A percentile compares a stretch with the other conserved stretches of the same genome.
phyloP scores from a whole-genome alignment of 441 rosid species.

The Croton laevigatus region DNA sequence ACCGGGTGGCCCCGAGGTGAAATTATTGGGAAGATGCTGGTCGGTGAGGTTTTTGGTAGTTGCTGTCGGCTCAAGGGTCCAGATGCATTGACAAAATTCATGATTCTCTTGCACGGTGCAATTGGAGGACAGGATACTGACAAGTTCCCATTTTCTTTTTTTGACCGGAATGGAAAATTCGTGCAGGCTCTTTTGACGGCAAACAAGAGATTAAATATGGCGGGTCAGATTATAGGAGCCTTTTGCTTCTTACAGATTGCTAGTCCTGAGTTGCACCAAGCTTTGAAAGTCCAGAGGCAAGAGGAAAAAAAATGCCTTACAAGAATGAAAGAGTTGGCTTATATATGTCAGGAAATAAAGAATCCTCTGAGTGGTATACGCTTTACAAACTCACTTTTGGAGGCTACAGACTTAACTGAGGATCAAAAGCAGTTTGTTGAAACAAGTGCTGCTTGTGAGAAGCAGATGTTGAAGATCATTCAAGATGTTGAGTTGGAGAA shows the following conservation, averaged over 20 bases:
- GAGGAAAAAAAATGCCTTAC: constrained; percentile 62
- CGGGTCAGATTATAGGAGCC: constrained; percentile 75
- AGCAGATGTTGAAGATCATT: constrained; percentile 69
- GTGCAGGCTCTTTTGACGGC: constrained; percentile 83
- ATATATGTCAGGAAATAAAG: constrained; percentile 79
- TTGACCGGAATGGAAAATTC: constrained; percentile 61
- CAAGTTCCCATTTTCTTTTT: constrained; percentile 71
- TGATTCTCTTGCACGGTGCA: constrained; percentile 84
- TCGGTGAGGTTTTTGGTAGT: constrained; percentile 86
- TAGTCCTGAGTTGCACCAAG: constrained; percentile 85
- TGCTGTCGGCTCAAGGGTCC: constrained; percentile 84
- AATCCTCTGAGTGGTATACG: constrained; percentile 77
- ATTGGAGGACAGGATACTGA: constrained; percentile 82
- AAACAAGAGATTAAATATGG: constrained; percentile 68
- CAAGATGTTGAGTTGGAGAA: constrained; percentile 59
- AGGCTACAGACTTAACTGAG: constrained; percentile 67
- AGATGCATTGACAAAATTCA: constrained; percentile 80
- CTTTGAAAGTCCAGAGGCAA: constrained; percentile 67
- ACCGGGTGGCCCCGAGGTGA: constrained; percentile 72
- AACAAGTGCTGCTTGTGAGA: constrained; percentile 85
- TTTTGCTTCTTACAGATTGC: constrained; percentile 96
- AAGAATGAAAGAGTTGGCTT: constrained; percentile 75
- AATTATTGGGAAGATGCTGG: constrained; percentile 77
- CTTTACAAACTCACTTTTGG: constrained; percentile 72
- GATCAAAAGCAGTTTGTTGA: constrained; percentile 92